Conservation (phyloP, 768 basidiomycete genomes). For the Pholiota molesta region DNA sequence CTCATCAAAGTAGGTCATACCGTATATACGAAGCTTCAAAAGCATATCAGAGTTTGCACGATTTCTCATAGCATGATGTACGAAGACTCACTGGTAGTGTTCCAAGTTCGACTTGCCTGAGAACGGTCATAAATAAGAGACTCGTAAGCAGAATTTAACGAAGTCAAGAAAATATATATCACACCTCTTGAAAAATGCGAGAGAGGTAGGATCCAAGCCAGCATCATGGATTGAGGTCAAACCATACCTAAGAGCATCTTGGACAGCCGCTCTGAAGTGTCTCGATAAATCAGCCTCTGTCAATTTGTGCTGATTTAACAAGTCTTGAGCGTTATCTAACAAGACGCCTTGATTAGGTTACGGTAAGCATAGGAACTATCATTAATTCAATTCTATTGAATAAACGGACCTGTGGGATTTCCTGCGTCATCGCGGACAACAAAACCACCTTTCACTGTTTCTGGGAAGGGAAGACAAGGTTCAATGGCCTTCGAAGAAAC, state of each 20-base stretch:
- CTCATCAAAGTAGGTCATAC: conserved; percentile 75
- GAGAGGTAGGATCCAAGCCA: conserved; percentile 65
- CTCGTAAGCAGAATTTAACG: no score
- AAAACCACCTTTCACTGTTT: conserved; percentile 75
- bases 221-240: conserved; percentile 90
- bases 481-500: conserved; percentile 67
- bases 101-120: conserved; percentile 62
- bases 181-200: conserved; percentile 75
- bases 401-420: conserved; percentile 64
- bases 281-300: conserved; percentile 65
- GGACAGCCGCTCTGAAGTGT: conserved; percentile 62
- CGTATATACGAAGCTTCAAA: conserved; percentile 73
- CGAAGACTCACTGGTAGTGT: conserved; percentile 58
- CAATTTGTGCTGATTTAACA: conserved; percentile 64
- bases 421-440: conserved; percentile 71
- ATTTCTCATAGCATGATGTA: neutral
- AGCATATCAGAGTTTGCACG: neutral
- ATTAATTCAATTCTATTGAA: neutral
- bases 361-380: conserved; percentile 5
- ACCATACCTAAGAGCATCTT: conserved; percentile 70
- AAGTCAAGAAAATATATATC: neutral
- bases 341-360: conserved; percentile 55
- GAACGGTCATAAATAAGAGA: neutral
- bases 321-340: conserved; percentile 85
- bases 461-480: conserved; percentile 63